Base-by-base conservation (phyloP, 2,329 filamentous ascomycete genomes). In the Cladorrhinum sp. region DNA sequence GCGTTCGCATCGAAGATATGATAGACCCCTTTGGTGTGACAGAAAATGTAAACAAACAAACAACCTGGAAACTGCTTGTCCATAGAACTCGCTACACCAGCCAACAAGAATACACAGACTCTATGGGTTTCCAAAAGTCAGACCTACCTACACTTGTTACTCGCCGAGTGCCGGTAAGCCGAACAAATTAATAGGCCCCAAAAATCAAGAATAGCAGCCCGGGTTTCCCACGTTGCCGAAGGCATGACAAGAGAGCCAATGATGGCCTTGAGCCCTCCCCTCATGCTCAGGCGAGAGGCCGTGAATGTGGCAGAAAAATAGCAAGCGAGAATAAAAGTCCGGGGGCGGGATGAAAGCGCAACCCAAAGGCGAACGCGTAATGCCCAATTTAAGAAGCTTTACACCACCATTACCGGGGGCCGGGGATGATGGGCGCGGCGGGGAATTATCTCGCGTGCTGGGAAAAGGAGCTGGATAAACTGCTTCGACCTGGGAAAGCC, bases 391-490 rank as follows among this genome's bases (percentile, higher is more conserved):
- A 68, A 65, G 28, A 61, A 56, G 46, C 59, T 66, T 67, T 64
- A 66, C 53, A 49, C 57, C 62, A 58, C 61, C 58, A 63, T 65
- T 64, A 30, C 66, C 64, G 63, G 62, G 62, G 60, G 60, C 64
- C 64, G 61, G 49, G 66, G 65, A 61, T 60, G 58, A 61, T 66
- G 59, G 64, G 57, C 64, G 66, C 55, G 56, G 61, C 61, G 64
- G 66, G 65, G 63, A 59, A 60, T 59, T 61, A 39, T 28, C 65
- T 63, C 64, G 62, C 64, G 57, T 66, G 58, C 50, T 67, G 65
- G 67, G 55, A 70, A 68, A 68, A 67, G 54, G 53, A 12, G 55
- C 61, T 66, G 68, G 67, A 59, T 70, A 68, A 67, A 64, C 61
- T 64, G 62, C 48, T 51, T 63, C 49, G 61, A 69, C 67, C 67